Evolutionary conservation across 2,329 filamentous ascomycete species (phyloP), one percentile per base, ranked within the genome.

Genomic region (Lojkania enalia): DNA sequence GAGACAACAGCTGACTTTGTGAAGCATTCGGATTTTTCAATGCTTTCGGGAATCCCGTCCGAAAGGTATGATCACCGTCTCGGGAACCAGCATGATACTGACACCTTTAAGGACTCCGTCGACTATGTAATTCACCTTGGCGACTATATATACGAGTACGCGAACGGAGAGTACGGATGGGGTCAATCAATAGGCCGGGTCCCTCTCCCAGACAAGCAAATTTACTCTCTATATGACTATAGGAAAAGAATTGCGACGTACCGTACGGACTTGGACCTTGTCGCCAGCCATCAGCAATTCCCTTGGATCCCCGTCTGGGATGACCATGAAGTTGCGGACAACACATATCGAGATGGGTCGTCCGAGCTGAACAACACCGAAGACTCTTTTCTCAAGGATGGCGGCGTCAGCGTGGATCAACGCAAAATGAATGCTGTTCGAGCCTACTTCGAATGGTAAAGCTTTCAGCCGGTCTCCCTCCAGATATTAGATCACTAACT

Each of bases 251-350:
- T 71, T 21, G 71, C 69, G 1, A 68, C 63, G 3, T 66, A 74
- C 44, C 64, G 71, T 5, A 70, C 70, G 3, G 72, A 74, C 46
- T 52, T 66, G 5, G 72, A 74, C 46, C 55, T 74, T 2, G 54
- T 69, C 16, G 61, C 67, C 2, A 71, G 64, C 16, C 70, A 72
- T 40, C 65, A 68, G 32, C 56, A 65, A n/a, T 74, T 67, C 35
- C 57, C 71, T 1, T 74, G 72, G 72, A 74, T 74, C 6, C 64
- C 69, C 3, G 69, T 42, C 2, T 84, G 81, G 82, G 83, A 85
- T 14, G 63, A 67, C 30, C 63, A 65, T 47, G 68, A 75, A 41
- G 61, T 73, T 6, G 64, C 64, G 18, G 68, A 74, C 54, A 74
- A 75, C 40, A 60, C 57, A 1, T 75, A 67, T 35, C 64, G 71